Evolutionary conservation across 1,284 basidiomycete genomes (phyloP), one percentile per base, ranked within the genome.

Genomic region (Coniferiporia weirii): DNA sequence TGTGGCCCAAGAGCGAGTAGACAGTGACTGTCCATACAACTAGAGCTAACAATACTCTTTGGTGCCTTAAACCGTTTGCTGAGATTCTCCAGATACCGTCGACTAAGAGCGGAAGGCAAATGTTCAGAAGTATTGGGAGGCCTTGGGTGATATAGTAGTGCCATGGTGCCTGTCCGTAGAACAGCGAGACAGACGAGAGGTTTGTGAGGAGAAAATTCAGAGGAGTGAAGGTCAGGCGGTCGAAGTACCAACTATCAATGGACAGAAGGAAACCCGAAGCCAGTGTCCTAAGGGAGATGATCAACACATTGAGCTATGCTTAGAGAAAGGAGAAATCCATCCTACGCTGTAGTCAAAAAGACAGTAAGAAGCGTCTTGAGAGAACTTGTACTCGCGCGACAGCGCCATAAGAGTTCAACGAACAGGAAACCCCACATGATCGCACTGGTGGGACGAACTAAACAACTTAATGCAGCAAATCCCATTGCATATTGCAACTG

Each of bases 61-160:
- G 69, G 61, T 51, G 48, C 15, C 15, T 50, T 1, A 38, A 15
- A 7, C 56, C 56, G 7, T 32, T 50, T 27, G 17, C 50, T 12
- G 36, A 9, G n/a, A 49, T 19, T 10, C 13, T 6, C 71, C 80
- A 83, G 10, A 77, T 67, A 2, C 89, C 89, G 60, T 85, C 80
- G 0, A 86, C 63, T 44, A 82, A 81, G 68, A 90, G 94, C 0
- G 89, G 91, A 17, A 93, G 74, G 0, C 84, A 68, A 0, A 90
- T 87, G 3, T 84, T 83, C 63, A 86, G 85, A 17, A 96, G 75
- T 56, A 97, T 82, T 0, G 96, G 95, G 1, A 98, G 67, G 0
- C 82, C 95, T 73, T 98, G 95, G 0, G 82, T 80, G 38, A 98
- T 62, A 69, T 99, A 98, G 71, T 92, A 99, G 68, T 96, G 89